These are phyloP conservation scores for Irineochytrium annulatum DNA, from an alignment of 192 early-diverging fungal species.

Conservation along the genomic window DNA sequence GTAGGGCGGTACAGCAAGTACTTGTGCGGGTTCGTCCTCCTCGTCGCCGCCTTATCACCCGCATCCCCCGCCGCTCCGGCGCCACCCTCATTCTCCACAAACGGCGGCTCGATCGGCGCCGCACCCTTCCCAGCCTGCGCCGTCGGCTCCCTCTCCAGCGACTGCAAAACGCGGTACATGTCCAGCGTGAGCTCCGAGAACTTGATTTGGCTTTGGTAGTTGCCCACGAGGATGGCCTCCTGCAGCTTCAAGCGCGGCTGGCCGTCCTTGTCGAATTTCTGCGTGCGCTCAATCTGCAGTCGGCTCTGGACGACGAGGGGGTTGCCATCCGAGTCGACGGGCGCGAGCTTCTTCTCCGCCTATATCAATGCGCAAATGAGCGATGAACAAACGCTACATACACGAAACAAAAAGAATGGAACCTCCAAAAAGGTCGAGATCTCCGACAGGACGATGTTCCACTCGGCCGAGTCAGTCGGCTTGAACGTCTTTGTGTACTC, in stretches of 20 bases:
- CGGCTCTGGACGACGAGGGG: slow-evolving; percentile 49
- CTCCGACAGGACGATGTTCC: slow-evolving; percentile 59
- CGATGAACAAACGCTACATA: background rate
- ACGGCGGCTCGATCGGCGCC: background rate
- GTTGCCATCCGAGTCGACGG: slow-evolving; percentile 49
- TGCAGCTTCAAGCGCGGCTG: slow-evolving; percentile 64
- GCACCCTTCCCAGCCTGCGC: slow-evolving; percentile 3
- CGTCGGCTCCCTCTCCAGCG: slow-evolving; percentile 76
- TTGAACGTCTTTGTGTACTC: slow-evolving; percentile 84
- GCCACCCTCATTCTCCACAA: background rate
- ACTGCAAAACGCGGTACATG: slow-evolving; percentile 93
- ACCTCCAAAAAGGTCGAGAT: slow-evolving; percentile 79
- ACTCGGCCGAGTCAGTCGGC: slow-evolving; percentile 85
- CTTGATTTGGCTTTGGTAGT: slow-evolving; percentile 93
- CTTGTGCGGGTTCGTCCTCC: slow-evolving; percentile 80
- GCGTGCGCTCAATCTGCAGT: slow-evolving; percentile 43
- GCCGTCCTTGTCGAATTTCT: slow-evolving; percentile 58
- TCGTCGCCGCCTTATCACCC: slow-evolving; percentile 30
- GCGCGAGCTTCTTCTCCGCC: slow-evolving; percentile 77
- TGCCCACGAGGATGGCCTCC: slow-evolving; percentile 95
- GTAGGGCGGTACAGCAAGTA: slow-evolving; percentile 90
- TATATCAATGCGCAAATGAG: slow-evolving; percentile 21
- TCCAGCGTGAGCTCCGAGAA: slow-evolving; percentile 96
- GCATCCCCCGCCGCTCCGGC: slow-evolving; percentile 11
- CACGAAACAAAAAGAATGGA: background rate